Base-by-base conservation (phyloP, 1,284 basidiomycete species). In the Calocybe gambosa region DNA sequence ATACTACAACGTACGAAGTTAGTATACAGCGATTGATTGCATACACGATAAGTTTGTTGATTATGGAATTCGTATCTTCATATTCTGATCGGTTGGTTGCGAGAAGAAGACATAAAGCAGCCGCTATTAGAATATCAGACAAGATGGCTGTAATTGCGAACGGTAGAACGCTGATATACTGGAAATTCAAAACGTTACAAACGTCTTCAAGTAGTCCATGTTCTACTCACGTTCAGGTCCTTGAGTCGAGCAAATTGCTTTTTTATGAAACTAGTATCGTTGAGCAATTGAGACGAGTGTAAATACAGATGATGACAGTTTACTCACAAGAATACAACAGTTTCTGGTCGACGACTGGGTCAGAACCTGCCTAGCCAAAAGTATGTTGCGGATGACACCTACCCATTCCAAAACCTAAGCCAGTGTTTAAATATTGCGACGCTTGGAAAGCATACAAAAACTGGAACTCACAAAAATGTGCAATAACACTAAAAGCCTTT, bases 21-120 rank as follows among this genome's bases (percentile, higher is more conserved):
- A 75, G 55, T 26, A 73, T 53, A 56, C 72, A 74, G 16, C 71
- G 65, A 53, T 74, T 71, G 38, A 73, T 71, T 2, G 69, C 67
- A 48, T 67, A 71, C 18, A 74, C 55, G 3, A 74, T 67, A 20
- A 75, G 57, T 37, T 58, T 66, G 50, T 68, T 68, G 37, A 73
- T 66, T 16, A 73, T 53, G 42, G 50, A 58, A 41, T 73, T 70
- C 2, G 70, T 73, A 35, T 70, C 67, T 23, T 61, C 58, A 42
- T 66, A 68, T 8, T 64, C 63, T 1, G 66, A 60, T 7, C 63
- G 63, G 47, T 64, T 67, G 43, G 55, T 63, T 21, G 63, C 55
- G 10, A 74, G 55, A 10, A 72, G 56, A n/a, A 64, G 46, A 37
- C 69, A 70, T 1, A 74, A 59, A 3, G 65, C 63, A 5, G 52